A percentile compares a stretch with the other conserved stretches of the same genome.
Conservation (phyloP, 306 rosid species). For the Vachellia pachyceras region DNA sequence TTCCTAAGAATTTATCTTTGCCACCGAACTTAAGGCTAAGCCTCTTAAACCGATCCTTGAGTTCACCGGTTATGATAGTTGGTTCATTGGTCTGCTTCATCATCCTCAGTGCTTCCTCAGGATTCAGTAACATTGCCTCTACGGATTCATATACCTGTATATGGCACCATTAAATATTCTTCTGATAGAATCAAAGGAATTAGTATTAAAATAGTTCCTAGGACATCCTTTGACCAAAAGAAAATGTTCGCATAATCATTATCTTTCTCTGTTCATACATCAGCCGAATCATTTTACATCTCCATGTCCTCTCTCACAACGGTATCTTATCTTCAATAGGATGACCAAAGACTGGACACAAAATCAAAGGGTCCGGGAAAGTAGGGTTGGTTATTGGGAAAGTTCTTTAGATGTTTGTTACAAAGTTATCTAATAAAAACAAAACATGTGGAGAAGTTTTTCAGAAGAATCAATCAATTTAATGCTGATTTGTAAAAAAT, state of each 20-base stretch:
- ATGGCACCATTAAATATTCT: conserved; percentile 16
- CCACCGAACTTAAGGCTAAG: conserved; percentile 73
- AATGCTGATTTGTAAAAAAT: not conserved
- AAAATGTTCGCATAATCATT: not conserved
- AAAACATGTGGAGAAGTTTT: not conserved
- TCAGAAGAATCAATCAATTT: not conserved
- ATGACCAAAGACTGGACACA: not conserved
- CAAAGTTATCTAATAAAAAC: not conserved
- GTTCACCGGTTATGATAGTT: conserved; percentile 44
- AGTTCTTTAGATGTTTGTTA: not conserved
- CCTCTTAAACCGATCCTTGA: conserved; percentile 67
- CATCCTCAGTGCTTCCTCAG: conserved; percentile 69
- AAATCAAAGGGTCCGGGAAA: not conserved
- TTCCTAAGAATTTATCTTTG: conserved; percentile 60
- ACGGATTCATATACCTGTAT: conserved; percentile 84
- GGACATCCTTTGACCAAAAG: not conserved
- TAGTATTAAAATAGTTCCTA: conserved; percentile 14
- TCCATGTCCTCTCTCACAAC: not conserved
- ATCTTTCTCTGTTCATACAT: conserved; percentile 1
- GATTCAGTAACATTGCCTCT: conserved; percentile 79
- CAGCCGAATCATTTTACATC: conserved; percentile 19
- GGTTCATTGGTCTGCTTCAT: conserved; percentile 66
- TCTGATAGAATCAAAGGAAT: not conserved
- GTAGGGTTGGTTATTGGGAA: not conserved
- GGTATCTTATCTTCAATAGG: not conserved